Base-by-base conservation (phyloP, 148 eudicot genomes). In the Camellia japonica region DNA sequence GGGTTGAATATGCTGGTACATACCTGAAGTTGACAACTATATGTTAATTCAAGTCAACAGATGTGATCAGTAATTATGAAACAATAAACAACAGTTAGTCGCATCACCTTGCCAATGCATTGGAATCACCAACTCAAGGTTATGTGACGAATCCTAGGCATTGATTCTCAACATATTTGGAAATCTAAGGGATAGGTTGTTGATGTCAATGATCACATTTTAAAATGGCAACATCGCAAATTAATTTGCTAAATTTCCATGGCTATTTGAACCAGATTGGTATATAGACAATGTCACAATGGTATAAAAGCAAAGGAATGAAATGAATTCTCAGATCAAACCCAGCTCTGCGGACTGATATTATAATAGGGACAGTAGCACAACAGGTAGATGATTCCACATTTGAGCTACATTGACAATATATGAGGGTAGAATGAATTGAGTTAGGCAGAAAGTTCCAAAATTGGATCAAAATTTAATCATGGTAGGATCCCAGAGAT, bases 1-100 rank as follows among this genome's bases (percentile, higher is more conserved):
- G 89, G 46, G 97, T 93, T 41, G 99, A 95, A 83, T 92, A 95
- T 71, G 99, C 94, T 13, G 97, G 95, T 41, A 93, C 90, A 72
- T 93, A 93, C 91, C 99, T 93, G 93, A 71, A 85, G 84, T 56
- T 55, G 19, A 71, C 43, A 71, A 51, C 20, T 23, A 67, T 11
- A 7, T 44, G 47, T 80, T 49, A 30, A 64, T 42, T 59, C 49
- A 30, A 66, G 15, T 15, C 18, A 77, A 52, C 20, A 64, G n/a
- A 51, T 6, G 0, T 3, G 47, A 52, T 56, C 63, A 41, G 43
- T 10, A 42, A 38, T 59, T 43, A 9, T 41, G 43, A 4, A 52
- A 52, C 55, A 71, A 72, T 41, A 71, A 59, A 12, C 81, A 4
- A 14, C 38, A n/a, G 18, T 71, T 20, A 73, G 3, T 20, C 2